Percentiles rank a stretch among this genome's conserved stretches.
phyloP scores from a whole-genome alignment of 2,329 filamentous ascomycete genomes.

The Penicillium sp. region DNA sequence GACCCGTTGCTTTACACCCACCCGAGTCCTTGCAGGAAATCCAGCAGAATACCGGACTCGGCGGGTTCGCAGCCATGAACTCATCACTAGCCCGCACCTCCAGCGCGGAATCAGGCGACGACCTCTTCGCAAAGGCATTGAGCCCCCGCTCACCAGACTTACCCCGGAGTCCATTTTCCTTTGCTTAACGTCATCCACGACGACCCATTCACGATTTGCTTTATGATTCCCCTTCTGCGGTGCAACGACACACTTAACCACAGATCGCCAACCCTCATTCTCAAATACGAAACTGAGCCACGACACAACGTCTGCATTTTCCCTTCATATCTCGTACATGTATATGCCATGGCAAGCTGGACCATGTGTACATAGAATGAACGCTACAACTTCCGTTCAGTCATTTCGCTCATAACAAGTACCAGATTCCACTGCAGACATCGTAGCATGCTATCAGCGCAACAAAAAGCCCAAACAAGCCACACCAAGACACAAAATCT shows the following conservation, averaged over 20 bases:
- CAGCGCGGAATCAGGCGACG: constrained; percentile 61
- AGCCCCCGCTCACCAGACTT: constrained; percentile 83
- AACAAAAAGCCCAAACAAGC: neutral
- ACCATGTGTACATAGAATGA: neutral
- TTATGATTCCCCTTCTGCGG: constrained; percentile 27
- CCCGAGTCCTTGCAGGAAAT: constrained; percentile 37
- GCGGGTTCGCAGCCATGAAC: constrained; percentile 19
- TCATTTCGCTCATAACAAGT: neutral
- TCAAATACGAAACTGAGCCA: neutral
- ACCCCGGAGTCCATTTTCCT: constrained; percentile 73
- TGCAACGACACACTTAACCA: neutral
- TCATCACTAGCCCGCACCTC: constrained; percentile 29
- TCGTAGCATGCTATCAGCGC: neutral
- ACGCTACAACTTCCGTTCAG: neutral
- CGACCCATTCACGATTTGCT: constrained; percentile 10
- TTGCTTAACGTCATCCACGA: constrained; percentile 33
- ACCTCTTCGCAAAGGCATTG: constrained; percentile 79
- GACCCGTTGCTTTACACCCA: constrained; percentile 37
- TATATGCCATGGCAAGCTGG: neutral
- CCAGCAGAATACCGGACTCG: constrained; percentile 24
- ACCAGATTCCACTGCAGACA: neutral
- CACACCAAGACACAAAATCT: neutral
- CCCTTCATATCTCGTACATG: neutral
- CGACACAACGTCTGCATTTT: neutral
- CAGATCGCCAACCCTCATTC: neutral